phyloP scores from a whole-genome alignment of 108 stramenopile species.

The Nannochloropsis gaditana region DNA sequence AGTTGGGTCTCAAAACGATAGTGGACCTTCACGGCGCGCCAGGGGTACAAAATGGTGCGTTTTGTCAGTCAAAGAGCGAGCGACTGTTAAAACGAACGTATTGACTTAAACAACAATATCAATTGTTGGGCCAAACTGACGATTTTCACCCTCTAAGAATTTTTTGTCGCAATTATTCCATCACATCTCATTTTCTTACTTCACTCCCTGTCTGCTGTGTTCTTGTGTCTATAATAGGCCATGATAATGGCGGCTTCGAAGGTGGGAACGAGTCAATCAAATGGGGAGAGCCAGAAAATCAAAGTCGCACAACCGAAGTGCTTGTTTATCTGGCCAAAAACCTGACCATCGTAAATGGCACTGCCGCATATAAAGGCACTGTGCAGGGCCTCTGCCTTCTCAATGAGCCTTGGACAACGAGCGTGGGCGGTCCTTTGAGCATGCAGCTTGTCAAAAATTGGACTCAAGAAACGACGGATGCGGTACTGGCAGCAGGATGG shows the following conservation, averaged over 20 bases:
- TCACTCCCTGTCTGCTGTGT: constrained; percentile 24
- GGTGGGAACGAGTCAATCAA: neutral
- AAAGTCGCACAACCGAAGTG: constrained; percentile 57
- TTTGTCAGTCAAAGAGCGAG: constrained; percentile 54
- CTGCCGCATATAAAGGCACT: constrained; percentile 56
- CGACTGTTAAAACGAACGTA: too few species aligned
- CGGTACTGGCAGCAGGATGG: neutral
- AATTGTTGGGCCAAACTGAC: too few species aligned
- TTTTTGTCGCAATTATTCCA: neutral
- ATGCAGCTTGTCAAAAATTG: constrained; percentile 16
- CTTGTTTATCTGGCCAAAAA: constrained; percentile 54
- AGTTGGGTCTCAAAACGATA: constrained; percentile 58
- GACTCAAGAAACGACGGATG: constrained; percentile 14
- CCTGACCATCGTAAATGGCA: constrained; percentile 1
- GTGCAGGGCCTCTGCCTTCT: constrained; percentile 67
- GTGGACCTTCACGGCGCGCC: constrained; percentile 68
- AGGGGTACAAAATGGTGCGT: constrained; percentile 83
- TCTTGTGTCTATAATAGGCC: neutral
- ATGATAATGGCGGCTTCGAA: constrained; percentile 19
- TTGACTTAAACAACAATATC: too few species aligned
- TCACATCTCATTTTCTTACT: neutral
- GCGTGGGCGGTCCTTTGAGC: constrained; percentile 24
- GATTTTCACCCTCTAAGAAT: too few species aligned
- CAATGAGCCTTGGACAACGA: constrained; percentile 66
- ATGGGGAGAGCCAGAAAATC: constrained; percentile 51